These are phyloP conservation scores for Penicillium sp. DNA, from an alignment of 2,329 filamentous ascomycete species.

Conservation along the genomic window DNA sequence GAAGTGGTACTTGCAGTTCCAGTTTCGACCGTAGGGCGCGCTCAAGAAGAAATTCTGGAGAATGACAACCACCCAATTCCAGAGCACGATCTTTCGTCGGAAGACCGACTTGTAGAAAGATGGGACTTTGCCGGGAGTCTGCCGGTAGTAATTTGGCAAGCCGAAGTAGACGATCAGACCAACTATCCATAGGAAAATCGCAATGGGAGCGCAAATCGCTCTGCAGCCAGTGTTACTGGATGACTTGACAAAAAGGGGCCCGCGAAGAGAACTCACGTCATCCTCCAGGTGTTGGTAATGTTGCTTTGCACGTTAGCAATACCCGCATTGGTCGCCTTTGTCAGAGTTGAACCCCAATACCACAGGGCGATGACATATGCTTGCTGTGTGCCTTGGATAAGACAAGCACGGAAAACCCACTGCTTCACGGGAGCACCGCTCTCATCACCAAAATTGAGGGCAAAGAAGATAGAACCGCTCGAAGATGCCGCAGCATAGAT, in stretches of 20 bases:
- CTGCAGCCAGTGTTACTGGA: constrained; percentile 25
- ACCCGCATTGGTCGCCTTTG: constrained; percentile 45
- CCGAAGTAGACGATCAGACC: constrained; percentile 58
- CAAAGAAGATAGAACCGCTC: constrained; percentile 64
- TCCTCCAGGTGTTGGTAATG: constrained; percentile 45
- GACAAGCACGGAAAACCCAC: constrained; percentile 66
- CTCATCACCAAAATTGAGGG: constrained; percentile 66
- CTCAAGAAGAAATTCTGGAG: constrained; percentile 68
- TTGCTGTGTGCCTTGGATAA: constrained; percentile 67
- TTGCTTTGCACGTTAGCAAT: constrained; percentile 35
- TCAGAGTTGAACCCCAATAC: constrained; percentile 63
- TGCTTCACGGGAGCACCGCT: constrained; percentile 61
- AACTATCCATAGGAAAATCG: constrained; percentile 57
- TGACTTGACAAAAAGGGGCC: not conserved
- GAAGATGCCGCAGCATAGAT: constrained; percentile 63
- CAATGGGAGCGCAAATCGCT: constrained; percentile 58
- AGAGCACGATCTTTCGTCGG: constrained; percentile 63
- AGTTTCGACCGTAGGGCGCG: constrained; percentile 65
- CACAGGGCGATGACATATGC: constrained; percentile 64
- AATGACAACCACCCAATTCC: constrained; percentile 64
- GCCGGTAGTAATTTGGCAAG: constrained; percentile 66
- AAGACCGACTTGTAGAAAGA: constrained; percentile 63
- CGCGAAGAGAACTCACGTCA: constrained; percentile 35
- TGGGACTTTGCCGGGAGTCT: constrained; percentile 61
- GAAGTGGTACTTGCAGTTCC: constrained; percentile 49